Conservation (phyloP, 176 grass and related monocot species). For the Echinochloa phyllopogon region DNA sequence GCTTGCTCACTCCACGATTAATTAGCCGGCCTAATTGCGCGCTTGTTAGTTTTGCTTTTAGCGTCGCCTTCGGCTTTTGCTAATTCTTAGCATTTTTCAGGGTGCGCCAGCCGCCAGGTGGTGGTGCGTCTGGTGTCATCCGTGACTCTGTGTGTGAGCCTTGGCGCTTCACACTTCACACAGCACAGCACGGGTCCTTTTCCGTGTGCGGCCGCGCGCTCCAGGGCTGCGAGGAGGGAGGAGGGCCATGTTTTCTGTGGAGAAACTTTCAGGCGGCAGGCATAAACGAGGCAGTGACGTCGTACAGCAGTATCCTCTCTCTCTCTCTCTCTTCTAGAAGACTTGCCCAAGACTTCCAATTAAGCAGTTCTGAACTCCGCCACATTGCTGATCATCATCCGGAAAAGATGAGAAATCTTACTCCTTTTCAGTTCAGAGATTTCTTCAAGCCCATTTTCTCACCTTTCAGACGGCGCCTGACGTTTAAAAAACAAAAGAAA, state of each 20-base stretch:
- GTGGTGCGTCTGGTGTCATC: not conserved
- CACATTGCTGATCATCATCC: not conserved
- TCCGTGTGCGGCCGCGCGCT: constrained; percentile 63
- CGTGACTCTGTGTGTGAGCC: not conserved
- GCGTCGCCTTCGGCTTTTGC: not conserved
- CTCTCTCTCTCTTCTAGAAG: not conserved
- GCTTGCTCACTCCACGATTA: constrained; percentile 26
- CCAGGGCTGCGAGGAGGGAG: not conserved
- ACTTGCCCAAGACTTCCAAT: not conserved
- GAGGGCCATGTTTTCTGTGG: not conserved
- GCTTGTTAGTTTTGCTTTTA: constrained; percentile 5
- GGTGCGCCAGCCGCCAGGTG: constrained; percentile 23
- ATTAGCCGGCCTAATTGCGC: constrained; percentile 33
- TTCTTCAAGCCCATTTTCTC: not conserved
- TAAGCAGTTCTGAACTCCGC: not conserved
- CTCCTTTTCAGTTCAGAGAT: not conserved
- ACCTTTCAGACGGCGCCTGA: not conserved
- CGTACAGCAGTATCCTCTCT: not conserved
- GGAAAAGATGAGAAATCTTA: not conserved
- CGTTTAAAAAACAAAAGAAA: not conserved
- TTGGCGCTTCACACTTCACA: not conserved
- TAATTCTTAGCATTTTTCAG: not conserved
- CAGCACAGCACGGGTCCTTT: constrained; percentile 51
- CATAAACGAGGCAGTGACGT: not conserved
- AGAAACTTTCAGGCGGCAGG: not conserved